These are phyloP conservation scores for Kodamaea suecica DNA, from an alignment of 1,139 yeast genomes.

Conservation along the genomic window DNA sequence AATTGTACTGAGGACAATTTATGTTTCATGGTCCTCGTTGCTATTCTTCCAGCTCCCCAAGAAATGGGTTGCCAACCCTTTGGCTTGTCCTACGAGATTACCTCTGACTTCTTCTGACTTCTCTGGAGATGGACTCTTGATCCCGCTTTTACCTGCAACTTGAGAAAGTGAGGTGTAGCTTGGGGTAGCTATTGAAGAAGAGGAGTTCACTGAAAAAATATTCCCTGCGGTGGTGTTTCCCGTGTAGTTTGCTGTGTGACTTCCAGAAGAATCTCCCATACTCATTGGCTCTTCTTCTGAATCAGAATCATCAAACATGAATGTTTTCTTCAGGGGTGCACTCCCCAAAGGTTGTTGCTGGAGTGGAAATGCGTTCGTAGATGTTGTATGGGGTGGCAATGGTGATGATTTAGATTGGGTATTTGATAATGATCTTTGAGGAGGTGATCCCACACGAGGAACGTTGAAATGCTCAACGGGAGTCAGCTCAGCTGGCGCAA, in stretches of 20 bases:
- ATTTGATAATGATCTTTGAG: conserved; percentile 20
- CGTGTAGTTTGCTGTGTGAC: not conserved
- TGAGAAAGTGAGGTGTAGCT: conserved; percentile 47
- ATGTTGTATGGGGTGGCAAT: conserved; percentile 46
- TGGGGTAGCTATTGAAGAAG: conserved; percentile 13
- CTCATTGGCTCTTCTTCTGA: conserved; percentile 26
- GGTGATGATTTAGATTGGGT: conserved; percentile 39
- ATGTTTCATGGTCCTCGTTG: conserved; percentile 7
- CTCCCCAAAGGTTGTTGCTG: conserved; percentile 20
- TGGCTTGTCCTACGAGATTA: conserved; percentile 36
- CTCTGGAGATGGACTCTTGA: conserved; percentile 32
- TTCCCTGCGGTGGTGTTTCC: not conserved
- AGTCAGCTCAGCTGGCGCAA: conserved; percentile 4
- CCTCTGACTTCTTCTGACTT: conserved; percentile 8
- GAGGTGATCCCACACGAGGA: not conserved
- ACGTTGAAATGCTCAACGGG: not conserved
- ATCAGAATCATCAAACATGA: conserved; percentile 32
- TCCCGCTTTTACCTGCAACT: conserved; percentile 49
- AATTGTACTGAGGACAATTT: no score
- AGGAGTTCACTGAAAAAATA: not conserved
- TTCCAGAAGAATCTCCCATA: conserved; percentile 7
- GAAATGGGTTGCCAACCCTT: conserved; percentile 38
- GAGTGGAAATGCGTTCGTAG: conserved; percentile 39
- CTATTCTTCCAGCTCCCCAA: conserved; percentile 31
- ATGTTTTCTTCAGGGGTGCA: conserved; percentile 19